A percentile compares a stretch with the other conserved stretches of the same genome.
Evolutionary conservation across 169 alveolate species (phyloP).

Genomic region (Cryptosporidium meleagridis): DNA sequence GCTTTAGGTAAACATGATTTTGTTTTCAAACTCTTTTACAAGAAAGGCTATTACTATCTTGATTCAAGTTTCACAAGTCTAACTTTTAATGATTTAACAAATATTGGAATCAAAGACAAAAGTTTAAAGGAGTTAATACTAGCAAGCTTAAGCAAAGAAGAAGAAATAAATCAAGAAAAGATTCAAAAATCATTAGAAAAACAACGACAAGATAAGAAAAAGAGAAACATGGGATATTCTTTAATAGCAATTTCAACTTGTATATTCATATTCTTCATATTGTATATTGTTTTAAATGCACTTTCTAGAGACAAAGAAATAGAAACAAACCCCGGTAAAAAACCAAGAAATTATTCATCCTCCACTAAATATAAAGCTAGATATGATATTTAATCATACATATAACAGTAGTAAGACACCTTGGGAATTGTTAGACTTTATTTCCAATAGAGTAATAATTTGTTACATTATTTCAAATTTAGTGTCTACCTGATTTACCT

Average conservation of each 20-base stretch:
- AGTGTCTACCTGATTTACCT: constrained; percentile 74
- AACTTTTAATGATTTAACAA: constrained; percentile 22
- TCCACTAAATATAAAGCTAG: constrained; percentile 16
- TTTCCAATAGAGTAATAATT: not conserved
- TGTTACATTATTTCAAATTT: not conserved
- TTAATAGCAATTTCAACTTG: constrained; percentile 35
- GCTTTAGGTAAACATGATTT: constrained; percentile 38
- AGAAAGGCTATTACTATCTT: constrained; percentile 26
- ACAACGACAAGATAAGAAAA: not conserved
- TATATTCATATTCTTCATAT: constrained; percentile 37
- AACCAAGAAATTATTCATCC: constrained; percentile 9
- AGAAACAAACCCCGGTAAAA: not conserved
- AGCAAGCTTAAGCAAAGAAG: not conserved
- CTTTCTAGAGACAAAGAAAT: not conserved
- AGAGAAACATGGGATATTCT: not conserved
- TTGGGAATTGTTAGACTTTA: constrained; percentile 8
- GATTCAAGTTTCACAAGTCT: constrained; percentile 37
- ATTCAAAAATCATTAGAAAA: not conserved
- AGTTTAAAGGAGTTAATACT: not conserved
- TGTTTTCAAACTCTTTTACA: constrained; percentile 51
- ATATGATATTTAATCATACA: constrained; percentile 23
- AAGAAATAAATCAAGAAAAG: not conserved
- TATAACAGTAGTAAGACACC: constrained; percentile 43
- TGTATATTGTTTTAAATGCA: constrained; percentile 22
- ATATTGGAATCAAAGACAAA: constrained; percentile 48